phyloP scores from a whole-genome alignment of 225 moss, liverwort and hornwort species.

The Lunularia cruciata region DNA sequence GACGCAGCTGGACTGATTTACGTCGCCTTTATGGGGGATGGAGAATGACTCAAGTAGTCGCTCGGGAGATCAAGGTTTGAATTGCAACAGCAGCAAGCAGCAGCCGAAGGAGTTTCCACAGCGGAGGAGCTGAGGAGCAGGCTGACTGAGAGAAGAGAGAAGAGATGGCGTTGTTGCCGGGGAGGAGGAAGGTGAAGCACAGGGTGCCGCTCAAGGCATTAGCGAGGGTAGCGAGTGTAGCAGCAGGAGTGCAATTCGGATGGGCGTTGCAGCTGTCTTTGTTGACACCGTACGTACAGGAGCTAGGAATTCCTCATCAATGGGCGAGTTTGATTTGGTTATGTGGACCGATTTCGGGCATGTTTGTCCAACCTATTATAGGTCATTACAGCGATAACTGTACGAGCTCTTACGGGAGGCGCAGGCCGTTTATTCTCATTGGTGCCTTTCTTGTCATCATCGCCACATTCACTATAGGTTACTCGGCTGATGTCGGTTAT shows the following conservation, averaged over 20 bases:
- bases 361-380: constrained; percentile 86
- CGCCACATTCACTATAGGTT: constrained; percentile 62
- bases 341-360: constrained; percentile 86
- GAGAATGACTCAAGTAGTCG: no score
- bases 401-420: constrained; percentile 59
- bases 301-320: constrained; percentile 89
- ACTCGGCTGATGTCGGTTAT: constrained; percentile 68
- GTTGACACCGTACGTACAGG: constrained; percentile 89
- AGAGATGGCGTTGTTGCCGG: constrained; percentile 20
- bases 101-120: no score
- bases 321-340: constrained; percentile 93
- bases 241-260: constrained; percentile 83
- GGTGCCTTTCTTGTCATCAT: constrained; percentile 68
- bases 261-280: constrained; percentile 88
- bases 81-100: no score
- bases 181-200: constrained; percentile 43
- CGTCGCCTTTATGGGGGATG: no score
- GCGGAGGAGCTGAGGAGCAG: no score
- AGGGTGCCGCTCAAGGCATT: constrained; percentile 46
- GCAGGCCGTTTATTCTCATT: constrained; percentile 66
- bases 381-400: constrained; percentile 85
- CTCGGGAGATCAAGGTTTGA: no score
- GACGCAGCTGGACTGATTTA: no score
- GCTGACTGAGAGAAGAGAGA: no score
- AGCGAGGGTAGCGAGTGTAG: constrained; percentile 60